Evolutionary conservation across 495 filamentous ascomycete species (phyloP), one percentile per base, ranked within the genome.

Genomic region (Penicillium antarcticum): DNA sequence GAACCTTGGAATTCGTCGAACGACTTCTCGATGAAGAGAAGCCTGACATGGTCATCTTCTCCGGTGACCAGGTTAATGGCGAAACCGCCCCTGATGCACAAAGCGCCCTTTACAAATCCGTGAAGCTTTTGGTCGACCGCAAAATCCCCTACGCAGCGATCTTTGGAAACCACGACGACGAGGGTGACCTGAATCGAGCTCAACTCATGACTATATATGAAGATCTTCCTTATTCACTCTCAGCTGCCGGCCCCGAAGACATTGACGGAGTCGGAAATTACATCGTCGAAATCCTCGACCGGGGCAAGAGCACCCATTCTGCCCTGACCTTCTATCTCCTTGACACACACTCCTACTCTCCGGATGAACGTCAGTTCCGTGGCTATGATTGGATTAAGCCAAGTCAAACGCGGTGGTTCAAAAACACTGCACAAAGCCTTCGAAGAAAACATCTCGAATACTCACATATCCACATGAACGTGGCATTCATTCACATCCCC

Each of bases 311-410:
- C 33, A 77, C 83, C 26, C 92, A 97, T 70, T 94, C 89, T 16
- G 94, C 94, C 11, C 74, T 98, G 26, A 96, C 92, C 0, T 74
- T 98, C 31, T 98, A 96, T 69, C 77, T 98, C 50, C 84, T 98
- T 43, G 94, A 98, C 71, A 89, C 92, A 4, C 94, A 98, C 67
- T 78, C 86, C 19, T 95, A 96, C 68, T 91, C 88, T 5, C 92
- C 92, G 1, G 91, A 98, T 64, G 89, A 96, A 69, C 80, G 81
- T 21, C 81, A 89, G 43, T 96, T 83, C 69, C 69, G 75, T 10
- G 94, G 95, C 53, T 98, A 98, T 63, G 92, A 97, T 66, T 97
- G 94, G 94, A 69, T 98, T 58, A 97, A 97, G 67, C 82, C 86
- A 26, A 88, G 81, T 56, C 94, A 98, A 67, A 97, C 95, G 51